These are phyloP conservation scores for Epichloe gansuensis DNA, from an alignment of 2,329 filamentous ascomycete genomes.

Conservation along the genomic window DNA sequence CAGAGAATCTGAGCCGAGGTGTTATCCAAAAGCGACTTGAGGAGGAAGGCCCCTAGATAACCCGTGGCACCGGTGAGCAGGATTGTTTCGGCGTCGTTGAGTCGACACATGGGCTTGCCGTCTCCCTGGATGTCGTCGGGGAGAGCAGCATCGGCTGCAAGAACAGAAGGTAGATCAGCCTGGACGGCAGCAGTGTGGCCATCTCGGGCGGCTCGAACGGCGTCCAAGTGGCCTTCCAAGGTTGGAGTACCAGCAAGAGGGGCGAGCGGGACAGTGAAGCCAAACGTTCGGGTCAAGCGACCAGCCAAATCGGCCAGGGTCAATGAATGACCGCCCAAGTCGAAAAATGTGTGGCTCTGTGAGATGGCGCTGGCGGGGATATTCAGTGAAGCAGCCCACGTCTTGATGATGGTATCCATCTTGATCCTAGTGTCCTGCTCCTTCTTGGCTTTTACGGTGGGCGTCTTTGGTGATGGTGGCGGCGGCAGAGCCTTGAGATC, in stretches of 20 bases:
- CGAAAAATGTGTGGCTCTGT: conserved; percentile 65
- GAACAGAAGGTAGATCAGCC: conserved; percentile 57
- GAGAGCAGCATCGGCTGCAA: conserved; percentile 53
- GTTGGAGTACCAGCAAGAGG: conserved; percentile 61
- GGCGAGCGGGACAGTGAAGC: conserved; percentile 58
- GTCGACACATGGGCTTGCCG: conserved; percentile 38
- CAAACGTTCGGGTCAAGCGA: conserved; percentile 54
- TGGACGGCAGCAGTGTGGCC: conserved; percentile 64
- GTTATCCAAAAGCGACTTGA: conserved; percentile 53
- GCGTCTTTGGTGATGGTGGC: conserved; percentile 41
- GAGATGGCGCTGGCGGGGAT: conserved; percentile 51
- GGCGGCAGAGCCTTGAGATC: conserved; percentile 59
- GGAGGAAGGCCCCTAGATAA: conserved; percentile 62
- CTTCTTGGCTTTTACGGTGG: conserved; percentile 26
- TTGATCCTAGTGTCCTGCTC: conserved; percentile 50
- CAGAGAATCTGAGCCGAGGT: conserved; percentile 60
- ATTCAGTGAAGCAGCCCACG: conserved; percentile 60
- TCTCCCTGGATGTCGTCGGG: conserved; percentile 55
- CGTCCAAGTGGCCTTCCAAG: conserved; percentile 57
- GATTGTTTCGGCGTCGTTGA: conserved; percentile 55
- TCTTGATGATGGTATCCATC: conserved; percentile 52
- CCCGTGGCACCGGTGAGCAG: conserved; percentile 65
- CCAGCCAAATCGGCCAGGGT: conserved; percentile 67
- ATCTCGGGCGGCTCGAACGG: conserved; percentile 56
- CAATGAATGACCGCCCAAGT: conserved; percentile 66